phyloP scores from a whole-genome alignment of 2,329 filamentous ascomycete species.

The Colletotrichum somersetense region DNA sequence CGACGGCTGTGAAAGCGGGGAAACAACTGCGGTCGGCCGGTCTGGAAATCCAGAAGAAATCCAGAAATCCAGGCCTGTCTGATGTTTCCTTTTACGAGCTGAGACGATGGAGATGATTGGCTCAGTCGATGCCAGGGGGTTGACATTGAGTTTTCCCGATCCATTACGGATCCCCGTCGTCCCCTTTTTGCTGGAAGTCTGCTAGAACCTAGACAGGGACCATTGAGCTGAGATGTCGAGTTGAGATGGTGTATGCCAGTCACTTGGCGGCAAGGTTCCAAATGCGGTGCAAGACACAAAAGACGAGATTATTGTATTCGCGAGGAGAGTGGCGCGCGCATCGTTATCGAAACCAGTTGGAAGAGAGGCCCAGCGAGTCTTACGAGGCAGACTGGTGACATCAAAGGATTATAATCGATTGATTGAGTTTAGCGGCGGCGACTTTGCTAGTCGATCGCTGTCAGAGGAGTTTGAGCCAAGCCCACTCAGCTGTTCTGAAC shows the following conservation, averaged over 20 bases:
- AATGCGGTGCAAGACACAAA: not conserved
- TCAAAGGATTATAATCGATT: not conserved
- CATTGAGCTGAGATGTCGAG: not conserved
- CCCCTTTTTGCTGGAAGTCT: slow-evolving; percentile 8
- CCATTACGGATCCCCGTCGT: slow-evolving; percentile 8
- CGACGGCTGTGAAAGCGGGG: slow-evolving; percentile 34
- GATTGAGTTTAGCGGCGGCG: slow-evolving; percentile 20
- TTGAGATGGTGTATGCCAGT: not conserved
- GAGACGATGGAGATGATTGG: slow-evolving; percentile 22
- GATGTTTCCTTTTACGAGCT: slow-evolving; percentile 20
- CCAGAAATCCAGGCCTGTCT: slow-evolving; percentile 11
- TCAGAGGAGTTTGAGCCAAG: slow-evolving; percentile 36
- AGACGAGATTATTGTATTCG: too few relatives aligned
- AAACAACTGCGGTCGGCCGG: slow-evolving; percentile 1
- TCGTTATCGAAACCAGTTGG: not conserved
- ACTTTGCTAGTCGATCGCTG: slow-evolving; percentile 10
- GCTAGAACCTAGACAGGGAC: not conserved
- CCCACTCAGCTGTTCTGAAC: slow-evolving; percentile 16
- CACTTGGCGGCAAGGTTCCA: too few relatives aligned
- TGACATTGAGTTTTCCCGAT: slow-evolving; percentile 12
- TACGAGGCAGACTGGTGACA: slow-evolving; percentile 18
- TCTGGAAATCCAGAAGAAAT: slow-evolving; percentile 31
- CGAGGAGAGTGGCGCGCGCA: not conserved
- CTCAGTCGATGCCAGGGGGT: slow-evolving; percentile 8
- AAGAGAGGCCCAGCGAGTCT: not conserved